Percentiles rank a stretch among this genome's conserved stretches.
Conservation (phyloP, 1,139 yeast genomes). For the Meyerozyma guilliermondii region DNA sequence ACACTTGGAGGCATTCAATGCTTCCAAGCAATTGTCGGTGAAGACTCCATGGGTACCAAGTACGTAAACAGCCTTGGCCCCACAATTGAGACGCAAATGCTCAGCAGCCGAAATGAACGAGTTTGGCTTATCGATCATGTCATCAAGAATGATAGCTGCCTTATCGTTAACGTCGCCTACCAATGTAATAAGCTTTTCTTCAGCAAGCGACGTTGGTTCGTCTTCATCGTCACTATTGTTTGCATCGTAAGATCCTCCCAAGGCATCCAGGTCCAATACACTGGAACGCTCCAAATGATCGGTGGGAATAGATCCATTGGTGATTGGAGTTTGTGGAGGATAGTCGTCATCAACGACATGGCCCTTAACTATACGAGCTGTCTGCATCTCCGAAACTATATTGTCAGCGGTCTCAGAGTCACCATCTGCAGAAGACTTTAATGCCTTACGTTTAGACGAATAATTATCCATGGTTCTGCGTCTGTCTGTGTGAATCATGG, state of each 20-base stretch:
- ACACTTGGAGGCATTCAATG: slow-evolving; percentile 69
- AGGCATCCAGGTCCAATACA: slow-evolving; percentile 44
- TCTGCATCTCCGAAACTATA: slow-evolving; percentile 77
- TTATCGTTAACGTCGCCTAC: slow-evolving; percentile 93
- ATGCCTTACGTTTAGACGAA: slow-evolving; percentile 31
- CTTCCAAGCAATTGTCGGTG: slow-evolving; percentile 79
- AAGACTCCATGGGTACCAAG: slow-evolving; percentile 96
- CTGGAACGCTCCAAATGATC: slow-evolving; percentile 12
- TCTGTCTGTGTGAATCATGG: slow-evolving; percentile 98
- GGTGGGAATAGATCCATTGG: slow-evolving; percentile 7
- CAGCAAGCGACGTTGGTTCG: slow-evolving; percentile 58
- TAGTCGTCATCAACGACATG: slow-evolving; percentile 93
- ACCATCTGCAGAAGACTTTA: slow-evolving; percentile 37
- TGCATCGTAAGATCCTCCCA: slow-evolving; percentile 79
- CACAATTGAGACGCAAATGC: slow-evolving; percentile 90
- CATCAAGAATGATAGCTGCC: slow-evolving; percentile 92
- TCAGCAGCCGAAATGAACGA: slow-evolving; percentile 97
- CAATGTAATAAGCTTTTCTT: slow-evolving; percentile 83
- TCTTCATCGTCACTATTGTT: slow-evolving; percentile 80
- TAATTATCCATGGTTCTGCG: slow-evolving; percentile 80
- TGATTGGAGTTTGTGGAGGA: slow-evolving; percentile 14
- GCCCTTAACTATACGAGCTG: slow-evolving; percentile 94
- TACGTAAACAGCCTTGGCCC: slow-evolving; percentile 85
- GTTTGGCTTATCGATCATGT: slow-evolving; percentile 93
- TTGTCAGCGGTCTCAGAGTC: slow-evolving; percentile 67